phyloP scores from a whole-genome alignment of 164 flowering plant species.

The Vitis amurensis region DNA sequence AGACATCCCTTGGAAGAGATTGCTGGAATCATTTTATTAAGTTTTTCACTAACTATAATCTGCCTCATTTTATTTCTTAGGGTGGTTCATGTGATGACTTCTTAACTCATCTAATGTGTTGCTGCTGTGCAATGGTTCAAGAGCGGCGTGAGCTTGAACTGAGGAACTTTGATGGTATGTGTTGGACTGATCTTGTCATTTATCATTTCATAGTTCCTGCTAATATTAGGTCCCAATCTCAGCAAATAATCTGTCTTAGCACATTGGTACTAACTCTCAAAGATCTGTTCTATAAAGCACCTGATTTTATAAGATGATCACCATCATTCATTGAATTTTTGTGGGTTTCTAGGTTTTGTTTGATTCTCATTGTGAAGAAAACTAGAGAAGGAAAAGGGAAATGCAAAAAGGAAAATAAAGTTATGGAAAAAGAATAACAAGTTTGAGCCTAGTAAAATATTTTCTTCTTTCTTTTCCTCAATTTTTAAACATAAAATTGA shows the following conservation, averaged over 20 bases:
- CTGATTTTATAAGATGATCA: background rate
- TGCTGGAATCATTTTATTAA: background rate
- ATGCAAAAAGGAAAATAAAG: too few relatives aligned
- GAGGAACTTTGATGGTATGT: conserved; percentile 31
- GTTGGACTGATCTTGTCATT: background rate
- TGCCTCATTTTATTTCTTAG: conserved; percentile 16
- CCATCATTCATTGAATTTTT: background rate
- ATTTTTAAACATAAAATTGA: too few relatives aligned
- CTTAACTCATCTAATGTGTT: conserved; percentile 48
- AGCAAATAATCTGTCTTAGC: background rate
- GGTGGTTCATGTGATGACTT: conserved; percentile 52
- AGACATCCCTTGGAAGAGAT: too few relatives aligned
- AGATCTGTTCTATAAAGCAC: background rate
- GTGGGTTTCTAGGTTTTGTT: background rate
- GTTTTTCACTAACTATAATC: background rate
- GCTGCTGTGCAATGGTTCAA: conserved; percentile 58
- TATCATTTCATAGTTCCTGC: too few relatives aligned
- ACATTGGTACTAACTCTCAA: background rate
- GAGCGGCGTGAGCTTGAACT: conserved; percentile 48
- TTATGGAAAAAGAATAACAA: too few relatives aligned
- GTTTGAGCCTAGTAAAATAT: too few relatives aligned
- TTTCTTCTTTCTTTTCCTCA: too few relatives aligned
- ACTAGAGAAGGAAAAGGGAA: too few relatives aligned
- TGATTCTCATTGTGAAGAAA: too few relatives aligned
- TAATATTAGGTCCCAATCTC: too few relatives aligned